These are phyloP conservation scores for Fusarium camptoceras DNA, from an alignment of 2,329 filamentous ascomycete genomes.

Conservation along the genomic window DNA sequence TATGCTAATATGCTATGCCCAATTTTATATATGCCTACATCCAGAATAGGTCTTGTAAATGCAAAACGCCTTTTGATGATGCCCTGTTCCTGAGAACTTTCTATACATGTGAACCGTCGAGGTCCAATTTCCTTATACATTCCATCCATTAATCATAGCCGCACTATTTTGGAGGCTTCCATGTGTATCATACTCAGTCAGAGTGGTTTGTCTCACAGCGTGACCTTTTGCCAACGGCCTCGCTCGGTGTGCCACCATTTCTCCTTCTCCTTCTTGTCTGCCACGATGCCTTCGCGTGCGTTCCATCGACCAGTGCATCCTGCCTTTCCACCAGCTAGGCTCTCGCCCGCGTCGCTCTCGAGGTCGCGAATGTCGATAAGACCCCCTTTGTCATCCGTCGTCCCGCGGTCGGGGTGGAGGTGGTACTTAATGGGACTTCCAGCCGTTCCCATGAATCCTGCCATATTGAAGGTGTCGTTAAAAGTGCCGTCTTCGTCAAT, in stretches of 20 bases:
- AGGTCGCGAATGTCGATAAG: slow-evolving; percentile 66
- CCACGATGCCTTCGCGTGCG: slow-evolving; percentile 50
- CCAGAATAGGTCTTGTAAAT: background rate
- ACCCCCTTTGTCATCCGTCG: slow-evolving; percentile 67
- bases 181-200: background rate
- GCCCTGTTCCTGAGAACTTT: background rate
- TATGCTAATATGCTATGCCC: slow-evolving; percentile 2
- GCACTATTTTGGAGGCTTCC: background rate
- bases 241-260: slow-evolving; percentile 64
- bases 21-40: slow-evolving; percentile 4
- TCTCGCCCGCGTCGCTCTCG: slow-evolving; percentile 61
- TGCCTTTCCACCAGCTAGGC: slow-evolving; percentile 50
- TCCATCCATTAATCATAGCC: slow-evolving; percentile 36
- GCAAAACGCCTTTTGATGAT: slow-evolving; percentile 19
- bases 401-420: slow-evolving; percentile 68
- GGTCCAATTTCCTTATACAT: slow-evolving; percentile 8
- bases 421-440: slow-evolving; percentile 70
- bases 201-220: slow-evolving; percentile 28
- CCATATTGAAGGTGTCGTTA: slow-evolving; percentile 66
- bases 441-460: slow-evolving; percentile 70
- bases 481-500: slow-evolving; percentile 63
- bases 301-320: slow-evolving; percentile 64
- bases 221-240: slow-evolving; percentile 55
- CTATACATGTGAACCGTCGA: background rate
- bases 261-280: slow-evolving; percentile 62